A percentile compares a stretch with the other conserved stretches of the same genome.
phyloP scores from a whole-genome alignment of 2,329 filamentous ascomycete species.

The Camptophora hylomeconis region DNA sequence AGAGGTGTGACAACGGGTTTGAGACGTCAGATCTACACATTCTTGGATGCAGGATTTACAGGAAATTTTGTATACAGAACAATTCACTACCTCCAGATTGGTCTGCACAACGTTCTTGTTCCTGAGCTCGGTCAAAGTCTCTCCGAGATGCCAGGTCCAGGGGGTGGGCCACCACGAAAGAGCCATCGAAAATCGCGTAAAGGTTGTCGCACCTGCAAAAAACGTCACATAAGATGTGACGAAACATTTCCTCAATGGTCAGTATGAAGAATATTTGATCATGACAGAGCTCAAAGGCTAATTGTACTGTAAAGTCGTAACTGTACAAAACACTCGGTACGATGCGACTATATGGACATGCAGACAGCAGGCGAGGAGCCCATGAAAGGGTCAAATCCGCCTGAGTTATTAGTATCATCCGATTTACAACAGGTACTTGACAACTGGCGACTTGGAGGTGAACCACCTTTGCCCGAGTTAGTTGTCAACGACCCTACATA shows the following conservation, averaged over 20 bases:
- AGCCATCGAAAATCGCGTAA: conserved; percentile 99
- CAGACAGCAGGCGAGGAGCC: conserved; percentile 47
- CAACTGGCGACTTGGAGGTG: conserved; percentile 69
- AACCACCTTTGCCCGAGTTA: conserved; percentile 75
- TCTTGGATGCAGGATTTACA: background rate
- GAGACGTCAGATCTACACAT: background rate
- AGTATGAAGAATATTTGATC: too few relatives aligned
- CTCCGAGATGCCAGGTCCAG: conserved; percentile 95
- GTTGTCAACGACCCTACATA: conserved; percentile 62
- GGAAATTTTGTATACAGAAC: background rate
- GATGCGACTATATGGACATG: conserved; percentile 93
- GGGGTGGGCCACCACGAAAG: conserved; percentile 76
- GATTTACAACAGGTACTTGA: conserved; percentile 71
- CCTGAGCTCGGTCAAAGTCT: conserved; percentile 2
- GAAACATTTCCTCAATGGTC: conserved; percentile 98
- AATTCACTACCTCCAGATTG: background rate
- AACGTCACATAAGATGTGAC: conserved; percentile 92
- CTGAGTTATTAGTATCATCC: conserved; percentile 69
- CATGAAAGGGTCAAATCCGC: conserved; percentile 37
- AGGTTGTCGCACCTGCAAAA: conserved; percentile 96
- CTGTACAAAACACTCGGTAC: conserved; percentile 97
- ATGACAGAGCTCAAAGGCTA: too few relatives aligned
- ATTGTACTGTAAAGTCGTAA: conserved; percentile 67
- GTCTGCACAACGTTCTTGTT: background rate
- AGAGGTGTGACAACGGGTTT: background rate